These are phyloP conservation scores for Oryza meyeriana DNA, from an alignment of 176 grass and related monocot genomes.

Conservation along the genomic window DNA sequence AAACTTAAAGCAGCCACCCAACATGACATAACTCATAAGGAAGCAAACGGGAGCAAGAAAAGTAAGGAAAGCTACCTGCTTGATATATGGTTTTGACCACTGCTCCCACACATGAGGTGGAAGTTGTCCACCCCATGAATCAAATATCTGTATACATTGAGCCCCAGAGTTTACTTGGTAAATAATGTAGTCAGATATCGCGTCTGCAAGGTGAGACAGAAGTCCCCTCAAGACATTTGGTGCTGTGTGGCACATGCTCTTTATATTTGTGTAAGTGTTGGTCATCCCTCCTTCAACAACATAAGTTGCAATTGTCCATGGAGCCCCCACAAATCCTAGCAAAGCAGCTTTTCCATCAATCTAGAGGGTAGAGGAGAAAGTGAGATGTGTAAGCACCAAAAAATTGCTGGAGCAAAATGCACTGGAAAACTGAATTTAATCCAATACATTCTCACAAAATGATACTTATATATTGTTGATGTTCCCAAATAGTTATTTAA, in stretches of 20 bases:
- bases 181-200: conserved; percentile 92
- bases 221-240: conserved; percentile 81
- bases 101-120: conserved; percentile 96
- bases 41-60: conserved; percentile 30
- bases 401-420: not conserved
- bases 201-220: conserved; percentile 76
- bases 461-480: conserved; percentile 8
- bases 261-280: conserved; percentile 88
- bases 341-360: conserved; percentile 79
- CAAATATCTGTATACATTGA: conserved; percentile 98
- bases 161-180: conserved; percentile 95
- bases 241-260: conserved; percentile 87
- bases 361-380: conserved; percentile 47
- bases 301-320: conserved; percentile 99
- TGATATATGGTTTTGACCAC: conserved; percentile 99
- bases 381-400: conserved; percentile 9
- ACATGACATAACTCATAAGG: conserved; percentile 14
- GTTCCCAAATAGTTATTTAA: not conserved
- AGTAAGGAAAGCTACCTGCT: conserved; percentile 54
- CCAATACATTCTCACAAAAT: not conserved
- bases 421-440: conserved; percentile 7
- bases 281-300: conserved; percentile 92
- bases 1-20: not conserved
- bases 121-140: conserved; percentile 98
- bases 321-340: conserved; percentile 94